Evolutionary conservation across 257 asterid genomes (phyloP), one percentile per base, ranked within the genome.

Genomic region (Solanum megistacrolobum): DNA sequence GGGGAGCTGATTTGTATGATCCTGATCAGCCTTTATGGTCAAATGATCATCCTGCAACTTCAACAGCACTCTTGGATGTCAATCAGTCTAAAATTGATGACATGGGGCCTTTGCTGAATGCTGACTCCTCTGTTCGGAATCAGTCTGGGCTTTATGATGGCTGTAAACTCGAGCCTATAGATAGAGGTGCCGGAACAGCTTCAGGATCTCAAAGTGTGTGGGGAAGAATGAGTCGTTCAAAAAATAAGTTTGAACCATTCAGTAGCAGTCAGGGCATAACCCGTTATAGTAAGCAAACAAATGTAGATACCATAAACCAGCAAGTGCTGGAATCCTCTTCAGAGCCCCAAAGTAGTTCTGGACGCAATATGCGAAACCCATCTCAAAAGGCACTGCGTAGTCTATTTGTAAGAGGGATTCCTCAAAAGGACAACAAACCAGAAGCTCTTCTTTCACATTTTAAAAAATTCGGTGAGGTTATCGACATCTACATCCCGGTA

Each of bases 21-120:
- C 99, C 99, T 79, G 99, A 97, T 90, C 99, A 97, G 91, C 99
- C 99, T 90, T 88, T 95, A 84, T 96, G 98, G 98, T 85, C 96
- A 84, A 92, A 91, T 92, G 93, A 91, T 91, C 91, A 91, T 88
- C 91, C 94, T 21, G 94, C 92, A 89, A 91, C 96, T 75, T 92
- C 98, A 66, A 88, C 94, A 81, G 92, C 94, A 68, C 92, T 92
- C 55, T 87, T 75, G 78, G 91, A 90, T 78, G 89, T 92, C 66
- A 92, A 91, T 88, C 91, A 91, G 86, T 87, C 95, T 83, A 89
- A 90, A 90, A 90, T 88, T 86, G 96, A 93, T 88, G 94, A 87
- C 89, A 69, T 90, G 85, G 94, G 89, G 58, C 83, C 92, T 55
- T 90, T 90, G 87, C 48, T 89, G 88, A 95, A 91, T 86, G 81